These are phyloP conservation scores for Coemansia guatemalensis DNA, from an alignment of 192 early-diverging fungal species.

Conservation along the genomic window DNA sequence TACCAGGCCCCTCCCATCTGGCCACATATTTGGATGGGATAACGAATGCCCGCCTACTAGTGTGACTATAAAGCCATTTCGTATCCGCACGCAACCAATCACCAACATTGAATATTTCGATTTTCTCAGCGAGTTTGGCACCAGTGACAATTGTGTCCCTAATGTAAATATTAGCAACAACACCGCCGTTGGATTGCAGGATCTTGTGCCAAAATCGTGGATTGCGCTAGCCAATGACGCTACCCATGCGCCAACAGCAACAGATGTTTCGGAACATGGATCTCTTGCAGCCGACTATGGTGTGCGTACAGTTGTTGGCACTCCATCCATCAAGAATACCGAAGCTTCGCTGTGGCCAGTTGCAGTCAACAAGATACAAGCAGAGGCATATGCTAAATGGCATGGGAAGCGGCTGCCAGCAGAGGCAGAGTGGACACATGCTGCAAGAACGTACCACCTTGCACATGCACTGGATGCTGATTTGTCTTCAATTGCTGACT, in stretches of 20 bases:
- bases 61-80: constrained; percentile 49
- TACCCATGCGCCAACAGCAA: not conserved
- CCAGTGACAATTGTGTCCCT: not conserved
- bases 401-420: constrained; percentile 68
- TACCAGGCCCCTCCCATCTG: constrained; percentile 12
- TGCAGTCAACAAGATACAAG: constrained; percentile 65
- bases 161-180: not conserved
- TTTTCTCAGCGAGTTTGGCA: constrained; percentile 44
- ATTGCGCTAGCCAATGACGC: constrained; percentile 3
- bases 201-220: constrained; percentile 65
- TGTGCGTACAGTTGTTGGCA: constrained; percentile 72
- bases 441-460: constrained; percentile 29
- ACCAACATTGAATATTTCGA: constrained; percentile 73
- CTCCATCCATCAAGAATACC: constrained; percentile 50
- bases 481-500: not conserved
- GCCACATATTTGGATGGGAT: constrained; percentile 82
- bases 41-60: constrained; percentile 71
- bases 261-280: not conserved
- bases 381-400: constrained; percentile 64
- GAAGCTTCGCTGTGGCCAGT: constrained; percentile 70
- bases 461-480: constrained; percentile 16
- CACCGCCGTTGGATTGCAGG: constrained; percentile 3
- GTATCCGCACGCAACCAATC: constrained; percentile 75
- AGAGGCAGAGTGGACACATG: constrained; percentile 68
- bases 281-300: constrained; percentile 25